Percentiles rank a stretch among this genome's conserved stretches.
These are phyloP conservation scores for Letharia columbiana DNA, from an alignment of 495 filamentous ascomycete genomes.

Conservation along the genomic window DNA sequence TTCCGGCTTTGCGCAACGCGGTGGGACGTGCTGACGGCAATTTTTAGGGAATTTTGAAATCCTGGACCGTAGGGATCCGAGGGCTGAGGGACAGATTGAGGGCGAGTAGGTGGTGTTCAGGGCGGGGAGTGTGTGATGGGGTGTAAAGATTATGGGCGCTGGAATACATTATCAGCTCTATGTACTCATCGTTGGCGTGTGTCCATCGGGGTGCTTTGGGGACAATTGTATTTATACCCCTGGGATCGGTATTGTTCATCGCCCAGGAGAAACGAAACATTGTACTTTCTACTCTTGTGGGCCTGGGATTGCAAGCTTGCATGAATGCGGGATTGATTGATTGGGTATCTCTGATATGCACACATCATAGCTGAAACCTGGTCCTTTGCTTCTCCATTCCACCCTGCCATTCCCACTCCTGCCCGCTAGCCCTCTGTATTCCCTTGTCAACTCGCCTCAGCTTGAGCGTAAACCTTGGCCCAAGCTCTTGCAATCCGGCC, in stretches of 20 bases:
- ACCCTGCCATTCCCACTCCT: slow-evolving; percentile 93
- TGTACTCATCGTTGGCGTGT: neutral
- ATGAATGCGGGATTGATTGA: neutral
- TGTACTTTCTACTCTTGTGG: neutral
- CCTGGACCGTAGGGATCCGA: slow-evolving; percentile 15
- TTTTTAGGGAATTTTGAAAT: slow-evolving; percentile 19
- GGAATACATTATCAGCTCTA: slow-evolving; percentile 1
- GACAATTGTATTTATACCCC: slow-evolving; percentile 10
- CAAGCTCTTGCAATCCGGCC: slow-evolving; percentile 77
- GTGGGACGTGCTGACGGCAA: neutral
- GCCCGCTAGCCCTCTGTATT: slow-evolving; percentile 68
- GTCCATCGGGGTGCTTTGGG: neutral
- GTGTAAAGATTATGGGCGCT: neutral
- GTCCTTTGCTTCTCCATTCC: slow-evolving; percentile 89
- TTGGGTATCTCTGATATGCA: slow-evolving; percentile 3
- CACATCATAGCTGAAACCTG: slow-evolving; percentile 70
- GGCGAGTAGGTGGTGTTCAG: neutral
- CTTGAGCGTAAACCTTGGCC: slow-evolving; percentile 79
- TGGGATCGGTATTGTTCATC: neutral
- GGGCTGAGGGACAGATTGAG: slow-evolving; percentile 7
- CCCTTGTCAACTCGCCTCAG: slow-evolving; percentile 85
- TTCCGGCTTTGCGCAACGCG: too few species aligned
- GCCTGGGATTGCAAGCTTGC: neutral
- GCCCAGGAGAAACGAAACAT: neutral
- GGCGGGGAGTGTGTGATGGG: neutral